Evolutionary conservation across 2,329 filamentous ascomycete genomes (phyloP).

Genomic region (Botrytis elliptica): DNA sequence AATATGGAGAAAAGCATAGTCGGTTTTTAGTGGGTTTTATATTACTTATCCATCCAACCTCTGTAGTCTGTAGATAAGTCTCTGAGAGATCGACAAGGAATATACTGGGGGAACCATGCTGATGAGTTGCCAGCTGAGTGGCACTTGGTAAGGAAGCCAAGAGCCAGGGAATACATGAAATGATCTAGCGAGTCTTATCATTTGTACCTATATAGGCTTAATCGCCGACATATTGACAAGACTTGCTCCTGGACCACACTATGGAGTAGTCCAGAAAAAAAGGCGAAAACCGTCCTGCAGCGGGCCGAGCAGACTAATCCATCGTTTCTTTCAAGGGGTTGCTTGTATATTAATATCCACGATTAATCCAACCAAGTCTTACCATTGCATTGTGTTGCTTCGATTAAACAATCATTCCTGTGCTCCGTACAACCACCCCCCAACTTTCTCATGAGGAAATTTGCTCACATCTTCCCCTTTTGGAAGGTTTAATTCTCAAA

Average conservation of each 20-base stretch:
- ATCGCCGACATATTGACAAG: background rate
- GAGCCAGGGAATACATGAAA: background rate
- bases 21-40: too few species aligned
- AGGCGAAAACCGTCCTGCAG: conserved; percentile 34
- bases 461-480: conserved; percentile 6
- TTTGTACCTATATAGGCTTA: background rate
- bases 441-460: conserved; percentile 12
- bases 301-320: conserved; percentile 34
- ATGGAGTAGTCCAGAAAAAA: conserved; percentile 5
- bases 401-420: background rate
- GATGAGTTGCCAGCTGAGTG: conserved; percentile 17
- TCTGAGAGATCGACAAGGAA: background rate
- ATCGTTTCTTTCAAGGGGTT: conserved; percentile 2
- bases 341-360: conserved; percentile 6
- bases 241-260: background rate
- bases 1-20: too few species aligned
- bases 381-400: background rate
- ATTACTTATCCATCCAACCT: too few species aligned
- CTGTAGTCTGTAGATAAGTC: background rate
- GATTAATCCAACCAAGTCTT: conserved; percentile 2
- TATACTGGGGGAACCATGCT: conserved; percentile 4
- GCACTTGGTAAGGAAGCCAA: conserved; percentile 6
- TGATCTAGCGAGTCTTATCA: background rate
- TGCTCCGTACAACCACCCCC: background rate
- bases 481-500: background rate